These are phyloP conservation scores for Cytospora paraplurivora DNA, from an alignment of 2,329 filamentous ascomycete species.

Conservation along the genomic window DNA sequence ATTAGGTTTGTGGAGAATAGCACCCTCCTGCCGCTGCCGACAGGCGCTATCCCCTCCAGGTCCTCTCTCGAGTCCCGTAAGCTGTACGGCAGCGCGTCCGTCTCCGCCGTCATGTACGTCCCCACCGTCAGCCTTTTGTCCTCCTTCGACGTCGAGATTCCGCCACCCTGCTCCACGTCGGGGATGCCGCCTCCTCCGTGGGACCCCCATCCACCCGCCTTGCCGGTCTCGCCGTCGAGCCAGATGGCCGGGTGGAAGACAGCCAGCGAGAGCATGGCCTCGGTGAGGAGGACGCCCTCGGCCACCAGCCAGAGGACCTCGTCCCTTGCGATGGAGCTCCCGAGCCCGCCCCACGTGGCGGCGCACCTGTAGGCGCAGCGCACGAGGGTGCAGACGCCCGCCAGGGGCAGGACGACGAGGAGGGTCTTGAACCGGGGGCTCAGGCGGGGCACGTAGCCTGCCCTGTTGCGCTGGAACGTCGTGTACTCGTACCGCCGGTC, in stretches of 20 bases:
- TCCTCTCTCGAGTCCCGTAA: conserved; percentile 6
- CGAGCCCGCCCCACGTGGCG: conserved; percentile 34
- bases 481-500: conserved; percentile 35
- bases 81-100: neutral
- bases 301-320: conserved; percentile 36
- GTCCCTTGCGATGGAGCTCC: conserved; percentile 33
- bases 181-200: neutral
- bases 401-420: conserved; percentile 33
- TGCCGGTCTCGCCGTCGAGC: conserved; percentile 18
- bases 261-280: conserved; percentile 35
- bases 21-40: conserved; percentile 4
- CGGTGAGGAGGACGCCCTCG: conserved; percentile 37
- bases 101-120: conserved; percentile 16
- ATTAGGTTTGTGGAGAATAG: conserved; percentile 20
- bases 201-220: too few relatives aligned
- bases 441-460: conserved; percentile 33
- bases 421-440: conserved; percentile 35
- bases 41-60: conserved; percentile 2
- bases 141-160: conserved; percentile 3
- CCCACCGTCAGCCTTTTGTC: conserved; percentile 22
- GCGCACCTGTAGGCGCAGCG: conserved; percentile 35
- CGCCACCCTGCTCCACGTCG: neutral
- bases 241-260: conserved; percentile 36
- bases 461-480: conserved; percentile 34
- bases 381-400: conserved; percentile 33